Evolutionary conservation across 2,329 filamentous ascomycete species (phyloP), one percentile per base, ranked within the genome.

Genomic region (Thielaviopsis musarum): DNA sequence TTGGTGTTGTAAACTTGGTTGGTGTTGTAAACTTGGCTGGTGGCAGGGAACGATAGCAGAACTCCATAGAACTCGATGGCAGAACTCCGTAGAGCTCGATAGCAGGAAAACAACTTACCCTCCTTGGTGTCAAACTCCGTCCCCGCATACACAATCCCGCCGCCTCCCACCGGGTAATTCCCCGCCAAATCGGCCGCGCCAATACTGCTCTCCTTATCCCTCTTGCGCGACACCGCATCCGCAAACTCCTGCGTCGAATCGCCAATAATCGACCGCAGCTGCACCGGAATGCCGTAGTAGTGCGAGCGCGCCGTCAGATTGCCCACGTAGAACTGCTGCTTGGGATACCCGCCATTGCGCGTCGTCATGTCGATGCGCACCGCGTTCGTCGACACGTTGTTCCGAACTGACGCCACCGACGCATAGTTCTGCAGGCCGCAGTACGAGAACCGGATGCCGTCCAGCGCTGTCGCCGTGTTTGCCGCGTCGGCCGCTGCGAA

Each of bases 251-350:
- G 68, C 63, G 70, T 70, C 10, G 62, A 61, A 28, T 78, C 77
- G 45, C 74, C 70, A 1, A 77, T 77, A 3, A 72, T 72, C 9
- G 73, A 74, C 22, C 68, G 70, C 60, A 79, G 84, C 67, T 78
- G 81, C 15, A 87, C 87, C 15, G 96, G 73, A 58, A 90, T 84
- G 0, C 82, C 89, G 45, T 76, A 74, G 66, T 97, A 97, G 0
- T 71, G 74, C 4, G 85, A 83, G 65, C 82, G 88, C 3, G 77
- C 73, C 62, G 89, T 87, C 49, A 98, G 77, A 0, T 83, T 82
- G 45, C 79, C 82, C 54, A 96, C 77, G 65, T 91, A 89, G 69
- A 98, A 95, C 66, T 95, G 89, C 69, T 95, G 85, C 68, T 90
- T 91, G 0, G 88, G 88, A 62, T 83, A 75, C 56, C 80, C 80